Conservation (phyloP, 1,284 basidiomycete species). For the Cutaneotrichosporon dermatis region DNA sequence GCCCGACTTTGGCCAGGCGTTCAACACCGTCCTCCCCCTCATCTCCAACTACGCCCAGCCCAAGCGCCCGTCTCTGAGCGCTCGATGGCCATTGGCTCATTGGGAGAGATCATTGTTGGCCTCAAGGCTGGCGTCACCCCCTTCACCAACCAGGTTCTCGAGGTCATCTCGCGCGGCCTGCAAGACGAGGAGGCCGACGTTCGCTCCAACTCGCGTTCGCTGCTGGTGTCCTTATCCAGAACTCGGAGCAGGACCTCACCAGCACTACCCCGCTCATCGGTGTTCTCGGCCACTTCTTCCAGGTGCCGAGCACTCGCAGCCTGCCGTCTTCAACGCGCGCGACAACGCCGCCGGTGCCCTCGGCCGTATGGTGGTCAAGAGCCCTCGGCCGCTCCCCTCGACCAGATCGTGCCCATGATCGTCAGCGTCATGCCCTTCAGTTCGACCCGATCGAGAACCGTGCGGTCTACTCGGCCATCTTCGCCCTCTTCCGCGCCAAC, state of each 20-base stretch:
- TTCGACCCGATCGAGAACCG: conserved; percentile 86
- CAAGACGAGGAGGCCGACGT: conserved; percentile 85
- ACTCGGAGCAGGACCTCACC: conserved; percentile 78
- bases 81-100: conserved; percentile 85
- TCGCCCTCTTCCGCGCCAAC: conserved; percentile 76
- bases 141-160: conserved; percentile 71
- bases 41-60: conserved; percentile 90
- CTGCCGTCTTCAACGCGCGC: conserved; percentile 72
- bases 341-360: conserved; percentile 96
- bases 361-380: conserved; percentile 79
- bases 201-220: conserved; percentile 96
- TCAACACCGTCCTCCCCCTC: conserved; percentile 79
- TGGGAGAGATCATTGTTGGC: conserved; percentile 93
- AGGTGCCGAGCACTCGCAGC: conserved; percentile 53
- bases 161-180: conserved; percentile 75
- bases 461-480: conserved; percentile 83
- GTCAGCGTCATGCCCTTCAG: conserved; percentile 78
- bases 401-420: conserved; percentile 77
- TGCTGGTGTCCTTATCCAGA: conserved; percentile 83
- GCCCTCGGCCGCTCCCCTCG: conserved; percentile 76
- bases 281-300: conserved; percentile 79
- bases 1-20: conserved; percentile 80
- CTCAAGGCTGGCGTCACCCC: conserved; percentile 84
- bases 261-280: conserved; percentile 76
- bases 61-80: conserved; percentile 85